Conservation (phyloP, 1,284 basidiomycete species). For the Austroboletus novae-zelandiae region DNA sequence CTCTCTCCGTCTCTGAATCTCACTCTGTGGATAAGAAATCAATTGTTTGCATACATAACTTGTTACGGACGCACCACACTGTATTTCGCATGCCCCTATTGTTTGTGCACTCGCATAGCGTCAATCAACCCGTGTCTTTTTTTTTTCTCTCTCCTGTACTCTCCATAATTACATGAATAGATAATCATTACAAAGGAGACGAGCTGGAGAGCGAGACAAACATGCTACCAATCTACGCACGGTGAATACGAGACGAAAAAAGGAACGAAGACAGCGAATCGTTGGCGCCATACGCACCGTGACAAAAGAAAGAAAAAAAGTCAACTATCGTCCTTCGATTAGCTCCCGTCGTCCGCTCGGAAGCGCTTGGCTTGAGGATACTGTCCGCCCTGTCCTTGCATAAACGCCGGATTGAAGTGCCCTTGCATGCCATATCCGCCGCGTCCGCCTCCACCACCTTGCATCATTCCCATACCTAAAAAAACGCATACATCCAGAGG, state of each 20-base stretch:
- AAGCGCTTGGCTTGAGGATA: constrained; percentile 50
- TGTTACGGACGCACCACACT: too few species aligned
- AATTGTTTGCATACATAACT: too few species aligned
- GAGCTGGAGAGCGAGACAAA: neutral
- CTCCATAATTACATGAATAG: constrained; percentile 24
- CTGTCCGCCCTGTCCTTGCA: constrained; percentile 47
- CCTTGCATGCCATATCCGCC: constrained; percentile 53
- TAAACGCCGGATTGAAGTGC: constrained; percentile 73
- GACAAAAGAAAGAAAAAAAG: too few species aligned
- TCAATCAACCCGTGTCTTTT: too few species aligned
- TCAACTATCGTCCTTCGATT: constrained; percentile 8
- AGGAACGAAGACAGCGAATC: neutral
- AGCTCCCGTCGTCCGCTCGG: constrained; percentile 45
- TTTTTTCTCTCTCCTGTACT: neutral
- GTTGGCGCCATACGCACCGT: neutral
- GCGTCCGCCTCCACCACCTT: constrained; percentile 28
- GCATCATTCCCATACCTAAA: constrained; percentile 52
- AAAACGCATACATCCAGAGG: constrained; percentile 27
- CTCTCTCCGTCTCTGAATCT: too few species aligned
- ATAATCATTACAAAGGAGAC: constrained; percentile 9
- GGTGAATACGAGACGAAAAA: neutral
- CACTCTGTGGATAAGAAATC: too few species aligned
- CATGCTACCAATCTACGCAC: neutral
- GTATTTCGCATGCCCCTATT: too few species aligned
- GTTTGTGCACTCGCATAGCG: neutral